Conservation (phyloP, 1,284 basidiomycete genomes). For the Cutaneotrichosporon sp. region DNA sequence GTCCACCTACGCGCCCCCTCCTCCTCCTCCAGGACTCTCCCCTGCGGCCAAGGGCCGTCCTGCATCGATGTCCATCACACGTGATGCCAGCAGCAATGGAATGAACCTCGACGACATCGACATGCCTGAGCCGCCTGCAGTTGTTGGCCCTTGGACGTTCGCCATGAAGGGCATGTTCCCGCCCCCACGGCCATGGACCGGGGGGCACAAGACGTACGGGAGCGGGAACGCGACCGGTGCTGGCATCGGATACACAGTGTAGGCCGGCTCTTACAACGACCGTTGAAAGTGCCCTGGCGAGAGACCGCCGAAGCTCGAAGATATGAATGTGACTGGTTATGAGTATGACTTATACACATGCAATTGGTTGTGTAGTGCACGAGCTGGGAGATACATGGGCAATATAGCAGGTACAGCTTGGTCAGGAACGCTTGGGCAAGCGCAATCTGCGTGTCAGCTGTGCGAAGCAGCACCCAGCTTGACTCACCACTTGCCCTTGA, state of each 20-base stretch:
- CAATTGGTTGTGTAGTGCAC: too few relatives aligned
- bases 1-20: slow-evolving; percentile 5
- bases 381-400: too few relatives aligned
- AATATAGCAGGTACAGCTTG: too few relatives aligned
- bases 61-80: slow-evolving; percentile 27
- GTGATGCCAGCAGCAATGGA: slow-evolving; percentile 5
- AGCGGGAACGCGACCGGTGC: slow-evolving; percentile 39
- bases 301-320: too few relatives aligned
- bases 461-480: too few relatives aligned
- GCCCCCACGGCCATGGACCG: slow-evolving; percentile 39
- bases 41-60: slow-evolving; percentile 19
- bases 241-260: slow-evolving; percentile 34
- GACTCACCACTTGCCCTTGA: background rate
- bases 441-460: too few relatives aligned
- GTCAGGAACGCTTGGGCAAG: too few relatives aligned
- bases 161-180: slow-evolving; percentile 51
- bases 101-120: slow-evolving; percentile 20
- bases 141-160: slow-evolving; percentile 45
- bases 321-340: too few relatives aligned
- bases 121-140: slow-evolving; percentile 40
- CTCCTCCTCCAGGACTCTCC: background rate
- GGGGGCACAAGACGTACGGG: slow-evolving; percentile 42
- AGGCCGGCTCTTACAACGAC: too few relatives aligned
- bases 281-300: too few relatives aligned
- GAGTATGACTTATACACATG: too few relatives aligned